These are phyloP conservation scores for Cynanchum wilfordii DNA, from an alignment of 257 asterid genomes.

Conservation along the genomic window DNA sequence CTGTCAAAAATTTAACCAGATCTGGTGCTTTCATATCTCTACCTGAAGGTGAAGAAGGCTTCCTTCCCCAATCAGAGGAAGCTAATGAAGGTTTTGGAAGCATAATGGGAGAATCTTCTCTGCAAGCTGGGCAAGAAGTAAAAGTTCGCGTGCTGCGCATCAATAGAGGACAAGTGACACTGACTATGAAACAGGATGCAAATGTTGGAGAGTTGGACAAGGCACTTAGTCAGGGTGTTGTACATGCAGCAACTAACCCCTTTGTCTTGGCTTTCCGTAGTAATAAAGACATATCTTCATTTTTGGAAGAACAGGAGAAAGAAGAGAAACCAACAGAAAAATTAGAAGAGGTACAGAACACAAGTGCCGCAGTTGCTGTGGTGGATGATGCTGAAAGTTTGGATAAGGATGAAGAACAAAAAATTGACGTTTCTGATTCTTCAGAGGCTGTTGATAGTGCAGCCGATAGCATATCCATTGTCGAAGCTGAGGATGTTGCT, in stretches of 20 bases:
- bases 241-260: slow-evolving; percentile 74
- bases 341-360: slow-evolving; percentile 13
- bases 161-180: slow-evolving; percentile 66
- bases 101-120: slow-evolving; percentile 65
- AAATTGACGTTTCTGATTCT: slow-evolving; percentile 17
- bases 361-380: neutral
- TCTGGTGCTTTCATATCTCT: slow-evolving; percentile 88
- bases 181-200: slow-evolving; percentile 88
- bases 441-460: slow-evolving; percentile 21
- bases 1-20: slow-evolving; percentile 68
- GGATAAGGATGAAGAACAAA: slow-evolving; percentile 12
- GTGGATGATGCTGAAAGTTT: slow-evolving; percentile 7
- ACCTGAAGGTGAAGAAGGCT: slow-evolving; percentile 98
- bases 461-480: slow-evolving; percentile 24
- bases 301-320: slow-evolving; percentile 59
- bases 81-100: slow-evolving; percentile 52
- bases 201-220: slow-evolving; percentile 49
- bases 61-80: slow-evolving; percentile 79
- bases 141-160: slow-evolving; percentile 81
- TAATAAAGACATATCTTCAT: slow-evolving; percentile 59
- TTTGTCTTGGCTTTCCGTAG: slow-evolving; percentile 71
- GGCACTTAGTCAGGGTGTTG: slow-evolving; percentile 49
- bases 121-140: slow-evolving; percentile 80
- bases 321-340: slow-evolving; percentile 33
- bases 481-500: slow-evolving; percentile 31